A percentile compares a stretch with the other conserved stretches of the same genome.
Conservation (phyloP, 257 asterid genomes). For the Nicotiana obtusifolia region DNA sequence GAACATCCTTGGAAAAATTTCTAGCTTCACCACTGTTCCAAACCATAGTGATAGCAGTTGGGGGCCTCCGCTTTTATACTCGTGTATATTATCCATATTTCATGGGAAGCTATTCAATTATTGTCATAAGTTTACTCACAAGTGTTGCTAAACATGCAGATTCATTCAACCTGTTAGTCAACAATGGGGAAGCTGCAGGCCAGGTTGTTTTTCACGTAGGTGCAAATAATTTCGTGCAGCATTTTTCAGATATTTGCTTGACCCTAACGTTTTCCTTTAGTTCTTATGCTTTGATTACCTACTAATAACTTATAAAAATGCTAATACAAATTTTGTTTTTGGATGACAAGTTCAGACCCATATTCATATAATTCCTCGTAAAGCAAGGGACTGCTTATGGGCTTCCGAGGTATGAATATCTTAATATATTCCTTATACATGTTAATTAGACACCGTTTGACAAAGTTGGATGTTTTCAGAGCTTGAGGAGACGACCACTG, state of each 20-base stretch:
- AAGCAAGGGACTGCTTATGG: slow-evolving; percentile 85
- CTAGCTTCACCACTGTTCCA: too few species aligned
- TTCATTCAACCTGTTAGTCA: slow-evolving; percentile 91
- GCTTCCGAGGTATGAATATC: slow-evolving; percentile 63
- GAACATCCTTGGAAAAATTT: rapidly evolving
- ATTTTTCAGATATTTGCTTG: background rate
- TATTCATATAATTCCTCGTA: slow-evolving; percentile 93
- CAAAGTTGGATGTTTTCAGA: slow-evolving; percentile 24
- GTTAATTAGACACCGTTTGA: background rate
- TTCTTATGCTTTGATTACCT: background rate
- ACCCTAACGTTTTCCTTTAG: background rate
- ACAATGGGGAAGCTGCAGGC: slow-evolving; percentile 93
- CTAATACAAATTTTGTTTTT: slow-evolving; percentile 8
- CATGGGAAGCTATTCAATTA: too few species aligned
- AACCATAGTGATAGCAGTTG: too few species aligned
- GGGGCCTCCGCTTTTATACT: too few species aligned
- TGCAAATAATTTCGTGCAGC: background rate
- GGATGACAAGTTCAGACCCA: slow-evolving; percentile 69
- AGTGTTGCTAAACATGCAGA: slow-evolving; percentile 36
- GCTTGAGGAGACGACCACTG: slow-evolving; percentile 51
- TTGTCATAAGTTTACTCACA: background rate
- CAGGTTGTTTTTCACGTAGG: slow-evolving; percentile 91
- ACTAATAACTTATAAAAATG: background rate
- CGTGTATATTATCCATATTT: too few species aligned
- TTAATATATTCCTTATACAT: background rate